Conservation (phyloP, 768 basidiomycete species). For the Russula olivacea region DNA sequence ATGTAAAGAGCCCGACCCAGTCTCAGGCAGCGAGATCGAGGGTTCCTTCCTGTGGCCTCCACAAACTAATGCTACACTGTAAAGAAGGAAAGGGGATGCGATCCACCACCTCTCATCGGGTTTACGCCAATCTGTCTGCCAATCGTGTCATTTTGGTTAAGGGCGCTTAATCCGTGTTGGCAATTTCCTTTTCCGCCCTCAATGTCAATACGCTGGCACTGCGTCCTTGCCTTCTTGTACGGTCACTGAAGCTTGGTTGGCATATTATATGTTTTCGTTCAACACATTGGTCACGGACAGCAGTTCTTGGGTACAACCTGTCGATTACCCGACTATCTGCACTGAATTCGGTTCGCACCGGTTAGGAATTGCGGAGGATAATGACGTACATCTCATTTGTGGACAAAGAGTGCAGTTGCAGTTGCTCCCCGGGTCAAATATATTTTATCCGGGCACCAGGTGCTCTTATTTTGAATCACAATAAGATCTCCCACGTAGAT, state of each 20-base stretch:
- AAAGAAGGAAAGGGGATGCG: conserved; percentile 25
- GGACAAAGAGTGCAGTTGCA: conserved; percentile 41
- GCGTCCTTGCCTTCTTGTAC: too few relatives aligned
- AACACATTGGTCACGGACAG: too few relatives aligned
- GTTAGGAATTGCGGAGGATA: too few relatives aligned
- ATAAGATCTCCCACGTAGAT: conserved; percentile 31
- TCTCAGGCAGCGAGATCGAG: conserved; percentile 48
- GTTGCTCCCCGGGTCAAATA: conserved; percentile 33
- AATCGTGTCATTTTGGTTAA: too few relatives aligned
- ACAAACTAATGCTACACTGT: conserved; percentile 56
- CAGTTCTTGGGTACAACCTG: too few relatives aligned
- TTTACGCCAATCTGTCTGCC: conserved; percentile 26
- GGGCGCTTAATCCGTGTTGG: too few relatives aligned
- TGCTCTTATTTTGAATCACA: conserved; percentile 8
- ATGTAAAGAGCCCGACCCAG: conserved; percentile 55
- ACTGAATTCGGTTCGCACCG: too few relatives aligned
- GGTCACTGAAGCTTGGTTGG: too few relatives aligned
- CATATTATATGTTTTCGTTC: too few relatives aligned
- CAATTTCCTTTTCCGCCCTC: too few relatives aligned
- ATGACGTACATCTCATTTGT: conserved; percentile 38
- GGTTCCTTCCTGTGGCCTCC: conserved; percentile 57
- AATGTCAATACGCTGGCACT: too few relatives aligned
- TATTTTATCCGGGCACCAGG: conserved; percentile 21
- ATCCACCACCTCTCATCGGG: conserved; percentile 31
- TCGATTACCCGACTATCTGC: too few relatives aligned